A percentile compares a stretch with the other conserved stretches of the same genome.
Evolutionary conservation across 352 stramenopile species (phyloP).

Genomic region (Pythium grandisporangium): DNA sequence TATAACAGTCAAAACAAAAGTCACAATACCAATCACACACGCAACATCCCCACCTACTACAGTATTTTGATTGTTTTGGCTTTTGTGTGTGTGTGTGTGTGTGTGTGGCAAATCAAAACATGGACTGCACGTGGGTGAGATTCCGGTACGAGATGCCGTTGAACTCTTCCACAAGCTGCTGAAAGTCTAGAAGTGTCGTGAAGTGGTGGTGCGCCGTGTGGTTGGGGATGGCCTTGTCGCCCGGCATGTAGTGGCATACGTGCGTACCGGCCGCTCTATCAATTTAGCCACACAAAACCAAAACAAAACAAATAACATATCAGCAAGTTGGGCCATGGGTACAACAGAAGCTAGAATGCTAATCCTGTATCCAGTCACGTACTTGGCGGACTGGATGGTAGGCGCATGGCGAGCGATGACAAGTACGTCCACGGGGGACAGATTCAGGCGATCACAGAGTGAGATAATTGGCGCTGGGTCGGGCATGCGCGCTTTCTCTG

Average conservation of each 20-base stretch:
- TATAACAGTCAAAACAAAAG: neutral
- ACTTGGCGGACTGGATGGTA: conserved; percentile 61
- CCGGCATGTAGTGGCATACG: conserved; percentile 61
- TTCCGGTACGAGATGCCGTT: conserved; percentile 64
- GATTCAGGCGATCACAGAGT: conserved; percentile 39
- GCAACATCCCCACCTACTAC: too few relatives aligned
- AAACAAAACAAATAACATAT: neutral
- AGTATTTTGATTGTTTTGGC: too few relatives aligned
- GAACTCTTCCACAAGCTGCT: conserved; percentile 48
- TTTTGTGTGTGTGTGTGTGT: too few relatives aligned
- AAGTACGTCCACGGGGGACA: conserved; percentile 42
- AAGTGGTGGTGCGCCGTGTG: conserved; percentile 67
- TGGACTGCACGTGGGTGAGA: neutral
- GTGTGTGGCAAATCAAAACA: too few relatives aligned
- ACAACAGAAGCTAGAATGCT: neutral
- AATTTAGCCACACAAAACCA: neutral
- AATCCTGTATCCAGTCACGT: neutral
- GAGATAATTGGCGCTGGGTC: conserved; percentile 31
- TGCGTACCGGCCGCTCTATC: conserved; percentile 39
- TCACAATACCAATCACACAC: neutral
- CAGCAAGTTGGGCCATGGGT: too few relatives aligned
- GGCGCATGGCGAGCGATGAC: conserved; percentile 40
- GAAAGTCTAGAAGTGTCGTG: conserved; percentile 35
- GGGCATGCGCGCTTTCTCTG: conserved; percentile 35
- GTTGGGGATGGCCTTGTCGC: conserved; percentile 54